A percentile compares a stretch with the other conserved stretches of the same genome.
These are phyloP conservation scores for Crotalaria pallida DNA, from an alignment of 306 rosid genomes.

Conservation along the genomic window DNA sequence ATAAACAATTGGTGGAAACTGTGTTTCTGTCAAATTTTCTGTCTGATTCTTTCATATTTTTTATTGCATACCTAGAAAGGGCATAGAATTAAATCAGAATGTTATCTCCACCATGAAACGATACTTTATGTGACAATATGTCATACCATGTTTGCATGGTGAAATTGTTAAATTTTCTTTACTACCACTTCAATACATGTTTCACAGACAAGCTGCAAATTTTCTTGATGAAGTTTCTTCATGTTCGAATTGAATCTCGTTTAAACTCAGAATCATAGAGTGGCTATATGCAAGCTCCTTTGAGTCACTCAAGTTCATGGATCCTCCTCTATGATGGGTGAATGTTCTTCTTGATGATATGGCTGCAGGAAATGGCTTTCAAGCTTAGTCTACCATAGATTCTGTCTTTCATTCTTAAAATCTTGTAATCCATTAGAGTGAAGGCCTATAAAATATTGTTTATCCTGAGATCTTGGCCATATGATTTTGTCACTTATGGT, in stretches of 20 bases:
- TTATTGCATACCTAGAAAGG: constrained; percentile 17
- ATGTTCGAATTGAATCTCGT: no score
- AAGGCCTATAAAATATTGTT: background rate
- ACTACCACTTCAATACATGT: background rate
- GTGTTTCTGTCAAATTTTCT: constrained; percentile 21
- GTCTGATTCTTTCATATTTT: background rate
- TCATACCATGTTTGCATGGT: background rate
- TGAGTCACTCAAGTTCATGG: no score
- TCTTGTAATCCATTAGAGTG: no score
- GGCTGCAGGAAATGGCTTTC: no score
- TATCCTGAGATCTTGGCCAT: background rate
- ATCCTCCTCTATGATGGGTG: no score
- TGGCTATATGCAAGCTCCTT: no score
- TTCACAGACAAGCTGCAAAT: background rate
- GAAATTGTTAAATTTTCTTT: background rate
- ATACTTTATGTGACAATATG: background rate
- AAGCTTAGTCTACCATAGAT: no score
- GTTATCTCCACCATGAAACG: background rate
- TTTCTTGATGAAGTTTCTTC: no score
- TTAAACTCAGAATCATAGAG: no score
- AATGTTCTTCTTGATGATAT: no score
- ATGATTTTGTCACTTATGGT: background rate
- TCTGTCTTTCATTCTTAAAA: no score
- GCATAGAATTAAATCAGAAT: background rate
- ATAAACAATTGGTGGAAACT: background rate